Evolutionary conservation across 495 filamentous ascomycete genomes (phyloP), one percentile per base, ranked within the genome.

Genomic region (Aspergillus avenaceus): DNA sequence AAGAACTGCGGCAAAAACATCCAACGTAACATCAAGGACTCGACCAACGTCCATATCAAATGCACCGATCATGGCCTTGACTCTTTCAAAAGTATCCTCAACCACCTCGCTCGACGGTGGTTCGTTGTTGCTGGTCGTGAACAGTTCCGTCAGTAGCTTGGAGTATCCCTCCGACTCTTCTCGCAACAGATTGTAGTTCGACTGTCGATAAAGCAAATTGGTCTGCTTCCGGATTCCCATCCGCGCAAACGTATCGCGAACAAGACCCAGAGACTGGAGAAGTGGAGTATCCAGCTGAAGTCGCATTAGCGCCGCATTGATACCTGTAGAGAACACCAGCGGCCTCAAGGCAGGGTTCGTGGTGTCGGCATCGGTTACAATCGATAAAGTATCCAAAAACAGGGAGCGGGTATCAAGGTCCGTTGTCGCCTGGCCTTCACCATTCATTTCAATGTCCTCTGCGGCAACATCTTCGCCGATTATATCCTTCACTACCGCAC

Each of bases 121-220:
- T 47, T 79, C 79, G 53, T 75, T 82, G 50, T 75, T 77, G 56
- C 81, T 86, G 0, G 87, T 90, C 6, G 87, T 90, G 60, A 92
- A 95, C 25, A 93, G 83, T 62, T 96, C 90, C 0, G 90, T 93
- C 8, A 91, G 72, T 16, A 96, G 77, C 66, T 96, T 96, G 13
- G 80, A 85, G 60, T 91, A 99, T 25, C 95, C 95, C 67, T 99
- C 95, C 0, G 89, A 87, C 67, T 99, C 95, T 73, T 99, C 95
- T 25, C 95, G 81, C 14, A 99, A 73, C 2, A 99, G 74, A 59
- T 99, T 99, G 72, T 96, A 96, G 62, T 95, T 97, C 1, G 90
- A 88, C 63, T 97, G 95, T 38, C 90, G 86, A 60, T 99, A 99
- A 2, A 97, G 81, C 14, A 92, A 69, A 58, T 93, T 90, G 7